Conservation (phyloP, 1,284 basidiomycete species). For the Exsudoporus floridanus region DNA sequence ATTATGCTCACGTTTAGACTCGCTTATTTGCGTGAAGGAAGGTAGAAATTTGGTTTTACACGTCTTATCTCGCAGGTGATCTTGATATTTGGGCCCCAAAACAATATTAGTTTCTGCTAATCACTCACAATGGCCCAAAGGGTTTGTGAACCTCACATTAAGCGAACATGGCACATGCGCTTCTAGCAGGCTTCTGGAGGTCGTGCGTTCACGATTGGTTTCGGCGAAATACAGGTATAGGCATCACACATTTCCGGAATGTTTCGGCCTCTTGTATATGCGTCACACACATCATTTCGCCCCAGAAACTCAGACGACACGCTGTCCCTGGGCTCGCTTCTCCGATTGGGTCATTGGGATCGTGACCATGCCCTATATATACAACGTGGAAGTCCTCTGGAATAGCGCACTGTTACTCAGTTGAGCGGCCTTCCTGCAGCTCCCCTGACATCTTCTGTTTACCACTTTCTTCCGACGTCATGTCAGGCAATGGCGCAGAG, state of each 20-base stretch:
- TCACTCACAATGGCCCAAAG: background rate
- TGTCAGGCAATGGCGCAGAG: slow-evolving; percentile 11
- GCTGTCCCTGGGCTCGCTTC: background rate
- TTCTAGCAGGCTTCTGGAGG: background rate
- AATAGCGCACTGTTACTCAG: background rate
- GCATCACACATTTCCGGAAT: background rate
- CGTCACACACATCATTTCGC: background rate
- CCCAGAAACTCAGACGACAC: background rate
- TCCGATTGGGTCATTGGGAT: background rate
- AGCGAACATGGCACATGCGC: background rate
- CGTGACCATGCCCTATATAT: slow-evolving; percentile 17
- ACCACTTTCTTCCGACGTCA: background rate
- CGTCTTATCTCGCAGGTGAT: background rate
- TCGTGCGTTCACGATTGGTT: background rate
- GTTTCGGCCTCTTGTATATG: background rate
- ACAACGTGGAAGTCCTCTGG: background rate
- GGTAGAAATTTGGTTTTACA: background rate
- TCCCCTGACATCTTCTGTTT: background rate
- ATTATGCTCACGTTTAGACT: background rate
- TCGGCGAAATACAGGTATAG: background rate
- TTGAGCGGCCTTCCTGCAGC: background rate
- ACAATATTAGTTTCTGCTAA: background rate
- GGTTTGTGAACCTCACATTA: background rate
- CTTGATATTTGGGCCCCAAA: background rate
- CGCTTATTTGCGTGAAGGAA: background rate